Base-by-base conservation (phyloP, 2,329 filamentous ascomycete species). In the Fulvia fulva region DNA sequence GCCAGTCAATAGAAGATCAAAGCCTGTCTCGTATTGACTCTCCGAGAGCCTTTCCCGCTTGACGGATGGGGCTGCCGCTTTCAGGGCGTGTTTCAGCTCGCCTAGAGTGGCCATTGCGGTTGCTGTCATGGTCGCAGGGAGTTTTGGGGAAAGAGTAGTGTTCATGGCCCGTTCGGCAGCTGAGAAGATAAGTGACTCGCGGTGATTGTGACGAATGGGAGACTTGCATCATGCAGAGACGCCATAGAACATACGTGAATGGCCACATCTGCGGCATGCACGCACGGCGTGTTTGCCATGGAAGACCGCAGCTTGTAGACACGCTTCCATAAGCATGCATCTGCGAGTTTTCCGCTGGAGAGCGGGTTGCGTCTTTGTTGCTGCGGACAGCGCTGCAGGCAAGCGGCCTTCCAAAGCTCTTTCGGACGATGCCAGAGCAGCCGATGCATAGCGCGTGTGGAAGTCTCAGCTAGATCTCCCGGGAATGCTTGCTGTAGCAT, bases 21-120 rank as follows among this genome's bases (percentile, higher is more conserved):
- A 82, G 47, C 80, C 81, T 55, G 67, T 68, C 59, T 70, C 74
- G 67, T 84, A 84, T 55, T 84, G 70, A 46, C 55, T 52, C n/a
- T 83, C 76, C 25, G 77, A 76, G 58, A 84, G 65, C 5, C 71
- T 67, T 59, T 73, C 69, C 56, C 59, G 70, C 25, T 60, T 19
- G 23, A 57, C 59, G 61, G 68, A 59, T 12, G 47, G 49, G 25
- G 69, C 70, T 56, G 68, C 69, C 55, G 74, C 66, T 63, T 67
- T 67, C 1, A 81, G 74, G 21, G 71, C 68, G n/a, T 9, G 2
- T 66, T 80, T 80, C 3, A 83, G 70, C 44, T 65, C 65, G 41
- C 77, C 63, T 56, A 82, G 73, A 55, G 75, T 80, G n/a, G 74
- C 52, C 59, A 56, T 56, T n/a, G 23, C 9, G 22, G 14, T 34